phyloP scores from a whole-genome alignment of 192 early-diverging fungal species.

The Gorgonomyces haynaldii region DNA sequence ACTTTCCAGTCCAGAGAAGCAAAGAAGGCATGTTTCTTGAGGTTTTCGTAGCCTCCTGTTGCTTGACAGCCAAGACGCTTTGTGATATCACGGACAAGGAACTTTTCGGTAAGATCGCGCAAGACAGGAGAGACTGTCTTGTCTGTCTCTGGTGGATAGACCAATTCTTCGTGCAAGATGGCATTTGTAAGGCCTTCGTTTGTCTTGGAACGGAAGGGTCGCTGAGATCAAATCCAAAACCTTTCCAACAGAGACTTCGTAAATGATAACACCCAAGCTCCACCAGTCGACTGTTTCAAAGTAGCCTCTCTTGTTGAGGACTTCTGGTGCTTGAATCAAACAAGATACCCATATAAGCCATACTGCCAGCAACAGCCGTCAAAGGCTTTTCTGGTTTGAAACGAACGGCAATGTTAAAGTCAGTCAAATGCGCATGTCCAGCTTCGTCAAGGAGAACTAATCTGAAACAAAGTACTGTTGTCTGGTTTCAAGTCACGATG shows the following conservation, averaged over 20 bases:
- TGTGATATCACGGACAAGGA: conserved; percentile 61
- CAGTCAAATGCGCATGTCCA: conserved; percentile 84
- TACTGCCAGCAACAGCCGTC: conserved; percentile 77
- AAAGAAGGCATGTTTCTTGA: conserved; percentile 76
- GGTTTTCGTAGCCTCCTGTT: conserved; percentile 50
- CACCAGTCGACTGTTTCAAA: conserved; percentile 56
- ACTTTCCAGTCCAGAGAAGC: conserved; percentile 60
- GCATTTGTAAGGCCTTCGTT: conserved; percentile 59
- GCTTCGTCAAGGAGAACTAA: conserved; percentile 57
- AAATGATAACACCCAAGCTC: conserved; percentile 70
- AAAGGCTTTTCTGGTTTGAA: conserved; percentile 54
- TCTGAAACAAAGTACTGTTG: conserved; percentile 40
- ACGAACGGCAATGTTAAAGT: conserved; percentile 91
- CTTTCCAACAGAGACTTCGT: conserved; percentile 65
- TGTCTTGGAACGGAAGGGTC: conserved; percentile 68
- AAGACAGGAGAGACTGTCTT: background rate
- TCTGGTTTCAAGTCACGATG: conserved; percentile 95
- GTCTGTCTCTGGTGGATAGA: conserved; percentile 22
- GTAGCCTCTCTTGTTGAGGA: conserved; percentile 37
- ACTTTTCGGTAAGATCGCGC: conserved; percentile 20
- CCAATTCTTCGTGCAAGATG: conserved; percentile 56
- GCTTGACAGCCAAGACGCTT: conserved; percentile 68
- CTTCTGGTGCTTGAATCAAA: conserved; percentile 32
- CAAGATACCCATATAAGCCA: conserved; percentile 70
- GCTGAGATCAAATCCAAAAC: conserved; percentile 42